phyloP scores from a whole-genome alignment of 2,329 filamentous ascomycete species.

The Aureobasidium subglaciale region DNA sequence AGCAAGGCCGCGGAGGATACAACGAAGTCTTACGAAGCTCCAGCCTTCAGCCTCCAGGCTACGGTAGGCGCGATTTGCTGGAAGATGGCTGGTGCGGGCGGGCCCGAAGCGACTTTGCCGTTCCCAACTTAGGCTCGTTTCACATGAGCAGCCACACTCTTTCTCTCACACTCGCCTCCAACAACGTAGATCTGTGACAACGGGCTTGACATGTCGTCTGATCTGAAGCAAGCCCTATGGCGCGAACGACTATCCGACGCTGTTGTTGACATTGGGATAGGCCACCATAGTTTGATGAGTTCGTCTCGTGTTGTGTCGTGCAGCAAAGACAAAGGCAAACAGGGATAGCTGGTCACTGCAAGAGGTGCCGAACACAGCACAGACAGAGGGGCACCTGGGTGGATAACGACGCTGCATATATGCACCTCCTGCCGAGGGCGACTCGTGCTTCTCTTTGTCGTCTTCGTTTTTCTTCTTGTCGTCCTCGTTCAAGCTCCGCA shows the following conservation, averaged over 20 bases:
- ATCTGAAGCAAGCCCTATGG: not conserved
- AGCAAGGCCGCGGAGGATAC: not conserved
- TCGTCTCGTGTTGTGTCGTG: not conserved
- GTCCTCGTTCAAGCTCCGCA: constrained; percentile 8
- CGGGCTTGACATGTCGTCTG: constrained; percentile 1
- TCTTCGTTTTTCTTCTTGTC: constrained; percentile 1
- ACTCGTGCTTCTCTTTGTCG: constrained; percentile 2
- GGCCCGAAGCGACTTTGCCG: not conserved
- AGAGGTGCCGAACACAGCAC: constrained; percentile 7
- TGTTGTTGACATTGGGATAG: not conserved
- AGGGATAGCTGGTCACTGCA: constrained; percentile 4
- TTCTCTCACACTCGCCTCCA: not conserved
- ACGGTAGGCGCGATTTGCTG: not conserved
- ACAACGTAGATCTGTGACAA: constrained; percentile 9
- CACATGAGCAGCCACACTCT: not conserved
- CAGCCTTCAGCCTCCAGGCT: not conserved
- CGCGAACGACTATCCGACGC: not conserved
- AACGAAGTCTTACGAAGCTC: not conserved
- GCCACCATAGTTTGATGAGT: not conserved
- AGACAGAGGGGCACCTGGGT: constrained; percentile 1
- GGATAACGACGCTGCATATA: constrained; percentile 10
- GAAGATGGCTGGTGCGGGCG: not conserved
- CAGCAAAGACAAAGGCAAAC: constrained; percentile 3
- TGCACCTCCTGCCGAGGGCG: constrained; percentile 8
- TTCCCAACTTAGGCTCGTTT: not conserved